Conservation (phyloP, 2,329 filamentous ascomycete species). For the Fusarium euwallaceae region DNA sequence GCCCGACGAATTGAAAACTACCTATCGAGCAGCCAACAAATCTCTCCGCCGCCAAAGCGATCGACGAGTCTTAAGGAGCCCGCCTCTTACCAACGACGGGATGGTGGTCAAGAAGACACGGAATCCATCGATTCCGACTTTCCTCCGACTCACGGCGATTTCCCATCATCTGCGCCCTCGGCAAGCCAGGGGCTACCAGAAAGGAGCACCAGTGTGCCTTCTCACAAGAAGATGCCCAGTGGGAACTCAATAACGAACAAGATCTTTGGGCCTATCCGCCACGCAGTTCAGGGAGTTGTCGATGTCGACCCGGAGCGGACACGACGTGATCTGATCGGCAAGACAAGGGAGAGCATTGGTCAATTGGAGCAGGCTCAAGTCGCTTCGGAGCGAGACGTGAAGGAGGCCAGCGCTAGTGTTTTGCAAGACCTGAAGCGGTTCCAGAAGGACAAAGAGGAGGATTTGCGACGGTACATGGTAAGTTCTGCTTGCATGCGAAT, state of each 20-base stretch:
- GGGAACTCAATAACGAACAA: conserved; percentile 93
- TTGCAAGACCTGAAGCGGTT: conserved; percentile 92
- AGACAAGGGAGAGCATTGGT: conserved; percentile 88
- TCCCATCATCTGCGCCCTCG: conserved; percentile 72
- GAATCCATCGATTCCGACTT: conserved; percentile 97
- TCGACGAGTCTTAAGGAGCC: conserved; percentile 72
- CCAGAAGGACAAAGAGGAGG: conserved; percentile 95
- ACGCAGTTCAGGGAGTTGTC: conserved; percentile 95
- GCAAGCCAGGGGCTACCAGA: conserved; percentile 79
- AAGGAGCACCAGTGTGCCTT: conserved; percentile 56
- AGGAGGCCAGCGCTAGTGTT: conserved; percentile 89
- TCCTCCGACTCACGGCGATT: conserved; percentile 85
- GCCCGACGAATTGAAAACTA: conserved; percentile 95
- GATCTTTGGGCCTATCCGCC: conserved; percentile 94
- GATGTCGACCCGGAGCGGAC: conserved; percentile 96
- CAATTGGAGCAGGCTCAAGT: conserved; percentile 92
- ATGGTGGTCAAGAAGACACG: conserved; percentile 78
- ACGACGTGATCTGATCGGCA: conserved; percentile 91
- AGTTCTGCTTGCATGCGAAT: conserved; percentile 52
- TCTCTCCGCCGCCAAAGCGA: conserved; percentile 72
- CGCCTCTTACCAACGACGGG: conserved; percentile 63
- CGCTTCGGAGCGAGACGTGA: conserved; percentile 91
- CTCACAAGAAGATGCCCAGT: conserved; percentile 84
- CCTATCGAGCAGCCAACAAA: conserved; percentile 78
- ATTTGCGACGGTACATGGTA: conserved; percentile 96